Conservation (phyloP, 2,329 filamentous ascomycete species). For the Talaromyces sp. region DNA sequence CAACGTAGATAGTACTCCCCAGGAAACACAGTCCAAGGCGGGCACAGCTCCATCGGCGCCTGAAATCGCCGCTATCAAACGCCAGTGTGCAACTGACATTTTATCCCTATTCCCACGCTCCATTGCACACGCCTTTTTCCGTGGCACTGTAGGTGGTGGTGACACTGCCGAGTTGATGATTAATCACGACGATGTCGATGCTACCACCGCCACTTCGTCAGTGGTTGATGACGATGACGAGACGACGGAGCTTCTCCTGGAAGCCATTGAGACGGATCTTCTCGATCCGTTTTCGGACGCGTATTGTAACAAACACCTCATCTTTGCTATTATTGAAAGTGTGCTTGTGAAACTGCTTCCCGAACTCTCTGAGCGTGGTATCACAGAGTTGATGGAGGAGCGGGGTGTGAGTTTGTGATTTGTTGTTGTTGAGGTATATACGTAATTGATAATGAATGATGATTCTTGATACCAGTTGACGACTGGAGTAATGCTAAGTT, state of each 20-base stretch:
- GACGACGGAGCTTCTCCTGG: conserved; percentile 46
- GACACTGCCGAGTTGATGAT: conserved; percentile 11
- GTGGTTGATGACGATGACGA: conserved; percentile 18
- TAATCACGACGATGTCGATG: background rate
- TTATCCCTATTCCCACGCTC: conserved; percentile 39
- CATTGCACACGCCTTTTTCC: conserved; percentile 43
- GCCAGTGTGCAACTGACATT: conserved; percentile 40
- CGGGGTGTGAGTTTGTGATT: conserved; percentile 45
- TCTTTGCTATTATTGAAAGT: conserved; percentile 78
- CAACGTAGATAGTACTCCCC: background rate
- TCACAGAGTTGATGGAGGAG: conserved; percentile 69
- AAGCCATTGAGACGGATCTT: conserved; percentile 58
- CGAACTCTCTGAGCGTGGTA: conserved; percentile 69
- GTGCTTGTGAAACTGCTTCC: conserved; percentile 78
- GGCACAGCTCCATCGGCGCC: conserved; percentile 1
- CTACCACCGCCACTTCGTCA: conserved; percentile 7
- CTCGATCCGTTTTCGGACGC: conserved; percentile 73
- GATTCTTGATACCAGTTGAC: background rate
- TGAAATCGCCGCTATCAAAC: conserved; percentile 24
- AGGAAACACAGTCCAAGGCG: background rate
- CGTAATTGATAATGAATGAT: no score
- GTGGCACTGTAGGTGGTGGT: conserved; percentile 16
- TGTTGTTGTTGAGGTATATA: background rate
- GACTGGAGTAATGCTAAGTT: background rate
- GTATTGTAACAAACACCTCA: conserved; percentile 89